phyloP scores from a whole-genome alignment of 768 basidiomycete species.

The Trametes meyenii region DNA sequence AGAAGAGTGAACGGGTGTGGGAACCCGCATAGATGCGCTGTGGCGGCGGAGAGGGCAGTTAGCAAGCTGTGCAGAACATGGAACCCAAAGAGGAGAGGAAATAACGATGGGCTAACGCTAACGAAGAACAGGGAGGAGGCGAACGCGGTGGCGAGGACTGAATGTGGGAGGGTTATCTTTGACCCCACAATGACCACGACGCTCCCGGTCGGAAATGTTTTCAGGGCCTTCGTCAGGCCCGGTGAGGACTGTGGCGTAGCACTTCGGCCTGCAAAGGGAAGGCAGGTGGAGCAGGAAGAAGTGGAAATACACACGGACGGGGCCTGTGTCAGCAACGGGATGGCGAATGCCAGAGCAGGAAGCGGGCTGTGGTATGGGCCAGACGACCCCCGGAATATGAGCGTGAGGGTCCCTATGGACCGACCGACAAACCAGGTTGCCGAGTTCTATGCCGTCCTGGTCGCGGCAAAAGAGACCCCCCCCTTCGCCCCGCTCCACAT shows the following conservation, averaged over 20 bases:
- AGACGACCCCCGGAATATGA: neutral
- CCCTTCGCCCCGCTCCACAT: constrained; percentile 17
- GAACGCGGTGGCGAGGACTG: neutral
- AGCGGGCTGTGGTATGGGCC: neutral
- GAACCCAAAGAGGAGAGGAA: neutral
- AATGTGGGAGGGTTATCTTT: neutral
- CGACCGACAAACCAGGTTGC: neutral
- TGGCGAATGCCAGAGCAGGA: neutral
- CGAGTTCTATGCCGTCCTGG: constrained; percentile 24
- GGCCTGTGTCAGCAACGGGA: neutral
- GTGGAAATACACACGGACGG: neutral
- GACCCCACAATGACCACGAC: neutral
- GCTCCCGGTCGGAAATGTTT: neutral
- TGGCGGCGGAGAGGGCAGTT: neutral
- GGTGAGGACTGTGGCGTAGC: neutral
- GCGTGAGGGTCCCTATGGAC: neutral
- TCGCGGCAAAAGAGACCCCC: neutral
- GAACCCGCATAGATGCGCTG: neutral
- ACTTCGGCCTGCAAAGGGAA: neutral
- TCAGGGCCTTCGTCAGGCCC: neutral
- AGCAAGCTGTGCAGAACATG: neutral
- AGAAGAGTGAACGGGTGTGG: neutral
- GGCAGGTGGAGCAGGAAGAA: neutral
- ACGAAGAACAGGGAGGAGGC: neutral
- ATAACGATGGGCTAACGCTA: neutral